These are phyloP conservation scores for Russula vinacea DNA, from an alignment of 768 basidiomycete species.

Conservation along the genomic window DNA sequence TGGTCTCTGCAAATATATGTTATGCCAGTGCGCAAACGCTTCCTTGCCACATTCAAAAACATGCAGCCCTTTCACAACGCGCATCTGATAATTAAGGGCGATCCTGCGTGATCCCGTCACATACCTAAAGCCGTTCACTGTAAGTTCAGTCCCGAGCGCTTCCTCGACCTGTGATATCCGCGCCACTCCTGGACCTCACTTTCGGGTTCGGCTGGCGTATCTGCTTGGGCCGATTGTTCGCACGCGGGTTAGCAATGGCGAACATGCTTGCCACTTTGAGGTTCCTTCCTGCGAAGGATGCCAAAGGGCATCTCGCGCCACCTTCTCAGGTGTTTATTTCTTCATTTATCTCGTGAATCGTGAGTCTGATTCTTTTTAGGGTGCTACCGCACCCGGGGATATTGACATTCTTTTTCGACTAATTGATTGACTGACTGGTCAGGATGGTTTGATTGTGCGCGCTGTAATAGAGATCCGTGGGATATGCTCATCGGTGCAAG, in stretches of 20 bases:
- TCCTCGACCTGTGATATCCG: constrained; percentile 10
- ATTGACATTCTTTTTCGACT: no score
- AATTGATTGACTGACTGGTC: not conserved
- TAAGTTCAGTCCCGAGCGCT: constrained; percentile 22
- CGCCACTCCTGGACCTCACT: not conserved
- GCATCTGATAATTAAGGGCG: not conserved
- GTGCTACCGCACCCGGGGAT: no score
- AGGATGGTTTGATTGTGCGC: not conserved
- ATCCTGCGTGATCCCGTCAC: constrained; percentile 14
- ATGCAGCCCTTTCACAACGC: no score
- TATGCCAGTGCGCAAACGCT: not conserved
- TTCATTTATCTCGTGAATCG: constrained; percentile 12
- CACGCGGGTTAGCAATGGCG: constrained; percentile 16
- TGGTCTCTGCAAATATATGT: constrained; percentile 15
- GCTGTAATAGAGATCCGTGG: constrained; percentile 12
- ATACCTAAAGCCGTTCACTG: constrained; percentile 11
- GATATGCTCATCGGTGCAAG: no score
- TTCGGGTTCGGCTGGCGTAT: constrained; percentile 22
- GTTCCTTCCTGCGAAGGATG: constrained; percentile 17
- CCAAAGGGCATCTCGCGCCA: not conserved
- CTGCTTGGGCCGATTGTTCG: constrained; percentile 17
- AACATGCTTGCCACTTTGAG: constrained; percentile 21
- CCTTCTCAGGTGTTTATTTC: constrained; percentile 9
- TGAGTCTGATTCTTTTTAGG: not conserved
- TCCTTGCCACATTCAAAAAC: not conserved